These are phyloP conservation scores for Monosporozyma solicola DNA, from an alignment of 805 yeast genomes.

Conservation along the genomic window DNA sequence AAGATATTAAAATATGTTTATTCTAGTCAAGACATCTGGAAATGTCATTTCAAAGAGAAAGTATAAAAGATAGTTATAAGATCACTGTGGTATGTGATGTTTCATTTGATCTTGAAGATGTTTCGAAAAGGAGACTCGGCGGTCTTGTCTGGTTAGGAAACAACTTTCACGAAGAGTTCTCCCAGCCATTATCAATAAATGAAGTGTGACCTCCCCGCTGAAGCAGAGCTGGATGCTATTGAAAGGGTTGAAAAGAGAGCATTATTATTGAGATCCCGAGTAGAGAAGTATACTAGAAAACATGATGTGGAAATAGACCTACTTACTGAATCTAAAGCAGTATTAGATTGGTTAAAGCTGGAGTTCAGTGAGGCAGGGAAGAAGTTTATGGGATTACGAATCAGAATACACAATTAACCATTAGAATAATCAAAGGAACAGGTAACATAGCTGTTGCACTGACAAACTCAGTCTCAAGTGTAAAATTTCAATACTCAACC, in stretches of 20 bases:
- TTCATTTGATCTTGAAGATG: conserved; percentile 1
- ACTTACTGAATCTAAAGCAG: neutral
- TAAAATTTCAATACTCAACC: neutral
- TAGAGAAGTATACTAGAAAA: neutral
- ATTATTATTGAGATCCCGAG: neutral
- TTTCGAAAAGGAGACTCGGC: conserved; percentile 1
- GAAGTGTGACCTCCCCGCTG: neutral
- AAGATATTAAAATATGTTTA: neutral
- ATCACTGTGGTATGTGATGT: conserved; percentile 1
- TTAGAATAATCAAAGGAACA: neutral
- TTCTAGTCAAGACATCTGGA: neutral
- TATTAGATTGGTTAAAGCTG: neutral
- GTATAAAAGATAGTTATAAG: neutral
- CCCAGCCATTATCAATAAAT: neutral
- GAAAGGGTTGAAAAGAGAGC: neutral
- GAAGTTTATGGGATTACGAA: neutral
- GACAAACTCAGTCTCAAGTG: neutral
- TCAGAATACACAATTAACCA: neutral
- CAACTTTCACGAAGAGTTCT: neutral
- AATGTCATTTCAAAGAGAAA: neutral
- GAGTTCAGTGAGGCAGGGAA: neutral
- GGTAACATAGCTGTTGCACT: neutral
- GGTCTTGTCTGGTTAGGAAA: neutral
- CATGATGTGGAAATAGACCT: neutral
- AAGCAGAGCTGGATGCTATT: conserved; percentile 1